phyloP scores from a whole-genome alignment of 331 rosid genomes.

The Phaseolus coccineus region DNA sequence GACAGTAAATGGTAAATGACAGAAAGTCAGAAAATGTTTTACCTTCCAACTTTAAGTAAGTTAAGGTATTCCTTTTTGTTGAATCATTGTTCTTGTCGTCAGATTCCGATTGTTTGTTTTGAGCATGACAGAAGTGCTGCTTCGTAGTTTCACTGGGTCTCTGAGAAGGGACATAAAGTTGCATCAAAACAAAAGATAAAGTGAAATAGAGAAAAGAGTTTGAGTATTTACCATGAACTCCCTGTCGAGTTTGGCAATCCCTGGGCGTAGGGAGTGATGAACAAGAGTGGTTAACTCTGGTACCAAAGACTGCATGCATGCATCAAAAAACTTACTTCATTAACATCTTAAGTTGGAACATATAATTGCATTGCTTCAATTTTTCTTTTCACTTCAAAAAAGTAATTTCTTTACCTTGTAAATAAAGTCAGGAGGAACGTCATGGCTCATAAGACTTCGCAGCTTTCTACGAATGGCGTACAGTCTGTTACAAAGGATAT shows the following conservation, averaged over 20 bases:
- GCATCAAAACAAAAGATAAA: not conserved
- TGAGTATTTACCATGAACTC: constrained; percentile 47
- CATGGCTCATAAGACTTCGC: constrained; percentile 49
- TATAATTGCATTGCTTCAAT: too few relatives aligned
- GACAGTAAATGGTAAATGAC: not conserved
- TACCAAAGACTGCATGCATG: constrained; percentile 42
- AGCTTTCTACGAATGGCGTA: constrained; percentile 52
- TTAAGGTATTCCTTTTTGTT: constrained; percentile 34
- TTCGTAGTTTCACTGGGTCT: constrained; percentile 34
- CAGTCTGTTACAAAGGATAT: constrained; percentile 42
- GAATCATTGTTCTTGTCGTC: constrained; percentile 20
- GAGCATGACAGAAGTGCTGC: constrained; percentile 37
- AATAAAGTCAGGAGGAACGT: constrained; percentile 50
- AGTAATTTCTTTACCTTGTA: constrained; percentile 41
- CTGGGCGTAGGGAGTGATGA: constrained; percentile 42
- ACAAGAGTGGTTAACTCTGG: constrained; percentile 30
- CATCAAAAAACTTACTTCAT: not conserved
- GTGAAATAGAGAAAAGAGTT: not conserved
- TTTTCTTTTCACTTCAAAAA: not conserved
- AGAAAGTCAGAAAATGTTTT: not conserved
- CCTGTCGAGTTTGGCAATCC: constrained; percentile 47
- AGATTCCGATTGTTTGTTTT: constrained; percentile 37
- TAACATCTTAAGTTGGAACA: too few relatives aligned
- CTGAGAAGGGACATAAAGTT: constrained; percentile 36
- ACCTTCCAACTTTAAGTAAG: constrained; percentile 57